Conservation (phyloP, 768 basidiomycete species). For the Naganishia kalamii region DNA sequence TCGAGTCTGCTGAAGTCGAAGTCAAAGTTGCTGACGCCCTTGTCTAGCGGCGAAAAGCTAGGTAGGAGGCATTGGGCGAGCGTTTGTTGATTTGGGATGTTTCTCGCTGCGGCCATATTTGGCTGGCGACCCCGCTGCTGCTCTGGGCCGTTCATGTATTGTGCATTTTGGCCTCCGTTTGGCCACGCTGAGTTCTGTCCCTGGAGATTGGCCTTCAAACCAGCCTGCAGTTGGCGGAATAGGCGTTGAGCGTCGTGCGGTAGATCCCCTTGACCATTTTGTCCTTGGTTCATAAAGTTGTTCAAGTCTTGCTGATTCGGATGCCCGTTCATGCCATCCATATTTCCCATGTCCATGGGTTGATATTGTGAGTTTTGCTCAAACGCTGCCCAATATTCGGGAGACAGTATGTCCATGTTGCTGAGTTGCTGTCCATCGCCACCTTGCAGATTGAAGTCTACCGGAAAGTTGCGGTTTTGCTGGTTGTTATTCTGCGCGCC, state of each 20-base stretch:
- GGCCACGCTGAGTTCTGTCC: not conserved
- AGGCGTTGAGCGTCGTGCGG: not conserved
- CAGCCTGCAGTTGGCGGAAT: not conserved
- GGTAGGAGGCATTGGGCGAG: slow-evolving; percentile 6
- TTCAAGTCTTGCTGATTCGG: not conserved
- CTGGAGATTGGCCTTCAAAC: not conserved
- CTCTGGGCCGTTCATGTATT: not conserved
- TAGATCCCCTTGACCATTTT: not conserved
- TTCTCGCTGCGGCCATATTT: not conserved
- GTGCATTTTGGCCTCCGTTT: not conserved
- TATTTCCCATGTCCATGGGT: not conserved
- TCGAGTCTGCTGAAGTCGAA: slow-evolving; percentile 9
- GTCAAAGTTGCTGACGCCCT: slow-evolving; percentile 4
- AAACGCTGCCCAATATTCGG: slow-evolving; percentile 4
- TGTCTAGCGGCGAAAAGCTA: slow-evolving; percentile 10
- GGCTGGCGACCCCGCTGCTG: not conserved
- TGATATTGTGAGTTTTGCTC: not conserved
- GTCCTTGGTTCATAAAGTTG: not conserved
- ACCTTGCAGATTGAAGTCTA: not conserved
- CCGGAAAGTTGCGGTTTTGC: not conserved
- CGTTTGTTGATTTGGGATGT: not conserved
- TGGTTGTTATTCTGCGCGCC: not conserved
- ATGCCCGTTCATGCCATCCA: not conserved
- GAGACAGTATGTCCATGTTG: not conserved
- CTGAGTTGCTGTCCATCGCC: not conserved